These are phyloP conservation scores for Colletotrichum sp. DNA, from an alignment of 2,329 filamentous ascomycete species.

Conservation along the genomic window DNA sequence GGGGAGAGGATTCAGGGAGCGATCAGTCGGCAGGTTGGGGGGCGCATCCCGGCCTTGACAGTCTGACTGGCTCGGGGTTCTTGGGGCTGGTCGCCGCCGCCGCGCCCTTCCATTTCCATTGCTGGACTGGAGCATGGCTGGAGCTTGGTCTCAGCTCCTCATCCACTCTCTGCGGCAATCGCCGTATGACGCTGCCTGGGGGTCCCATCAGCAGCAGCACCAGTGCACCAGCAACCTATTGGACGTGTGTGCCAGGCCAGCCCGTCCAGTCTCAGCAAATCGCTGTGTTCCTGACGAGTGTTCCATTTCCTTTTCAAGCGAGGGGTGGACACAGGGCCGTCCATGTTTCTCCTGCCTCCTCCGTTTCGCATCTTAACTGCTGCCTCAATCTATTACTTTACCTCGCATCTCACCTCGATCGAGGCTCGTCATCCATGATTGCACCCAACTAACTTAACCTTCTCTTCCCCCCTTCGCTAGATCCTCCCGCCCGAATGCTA, in stretches of 20 bases:
- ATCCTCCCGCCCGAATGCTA: conserved; percentile 42
- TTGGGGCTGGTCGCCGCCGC: background rate
- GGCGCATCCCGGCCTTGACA: background rate
- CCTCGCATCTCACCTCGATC: background rate
- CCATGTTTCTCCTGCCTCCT: conserved; percentile 16
- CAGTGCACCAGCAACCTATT: background rate
- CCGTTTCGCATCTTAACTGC: conserved; percentile 9
- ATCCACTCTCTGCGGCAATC: conserved; percentile 19
- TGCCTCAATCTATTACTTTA: background rate
- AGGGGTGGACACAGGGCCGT: background rate
- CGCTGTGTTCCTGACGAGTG: background rate
- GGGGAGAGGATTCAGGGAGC: background rate
- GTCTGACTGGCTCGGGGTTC: background rate
- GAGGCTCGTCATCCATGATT: background rate
- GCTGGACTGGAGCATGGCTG: background rate
- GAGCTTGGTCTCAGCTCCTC: conserved; percentile 12
- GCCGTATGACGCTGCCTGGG: conserved; percentile 14
- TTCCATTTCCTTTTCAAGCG: background rate
- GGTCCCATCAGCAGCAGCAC: conserved; percentile 1
- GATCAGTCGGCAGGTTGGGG: background rate
- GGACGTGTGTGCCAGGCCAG: background rate
- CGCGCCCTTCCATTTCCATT: background rate
- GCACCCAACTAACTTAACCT: conserved; percentile 12
- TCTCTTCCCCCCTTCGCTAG: conserved; percentile 3
- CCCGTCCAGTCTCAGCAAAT: background rate